Evolutionary conservation across 116 monocot genomes (phyloP), one percentile per base, ranked within the genome.

Genomic region (Iris pallida): DNA sequence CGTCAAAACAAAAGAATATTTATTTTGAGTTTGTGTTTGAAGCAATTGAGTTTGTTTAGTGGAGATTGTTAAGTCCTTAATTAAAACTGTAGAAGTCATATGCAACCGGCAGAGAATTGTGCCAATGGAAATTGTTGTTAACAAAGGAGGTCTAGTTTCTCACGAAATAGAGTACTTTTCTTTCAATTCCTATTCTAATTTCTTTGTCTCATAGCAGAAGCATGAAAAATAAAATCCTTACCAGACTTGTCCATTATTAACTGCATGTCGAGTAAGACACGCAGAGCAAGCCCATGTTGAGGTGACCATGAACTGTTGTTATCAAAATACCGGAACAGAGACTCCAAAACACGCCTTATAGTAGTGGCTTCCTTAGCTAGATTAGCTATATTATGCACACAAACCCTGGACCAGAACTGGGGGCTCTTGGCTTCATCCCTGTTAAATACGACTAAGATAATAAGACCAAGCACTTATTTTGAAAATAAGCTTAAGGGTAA

Each of bases 331-430:
- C 91, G 87, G 80, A 90, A 95, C 57, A 90, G 47, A 64, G 91
- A 80, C 42, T 90, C 91, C 61, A 95, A 66, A 48, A 95, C 85
- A 52, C 90, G 82, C 4, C 91, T 78, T 44, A 95, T 80, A 63
- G 90, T 88, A 52, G 94, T 95, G 51, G 85, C 94, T 75, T 90
- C 94, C 73, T 80, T 88, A 13, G 91, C 88, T 76, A 95, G 77
- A 67, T 74, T 85, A 64, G 91, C 90, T 77, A 90, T 83, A 75
- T 90, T 95, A 70, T 83, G 81, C 5, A 95, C 70, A 70, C 94
- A 95, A 52, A 90, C 77, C 69, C 88, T 88, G 13, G 94, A 88
- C 94, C 94, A 95, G 64, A 95, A 88, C 58, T 70, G 75, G 20
- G 91, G 79, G 40, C 51, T 85, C 65, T 73, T 73, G 45, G 81